Evolutionary conservation across 192 early-diverging fungal species (phyloP).

Genomic region (Linnemannia exigua): DNA sequence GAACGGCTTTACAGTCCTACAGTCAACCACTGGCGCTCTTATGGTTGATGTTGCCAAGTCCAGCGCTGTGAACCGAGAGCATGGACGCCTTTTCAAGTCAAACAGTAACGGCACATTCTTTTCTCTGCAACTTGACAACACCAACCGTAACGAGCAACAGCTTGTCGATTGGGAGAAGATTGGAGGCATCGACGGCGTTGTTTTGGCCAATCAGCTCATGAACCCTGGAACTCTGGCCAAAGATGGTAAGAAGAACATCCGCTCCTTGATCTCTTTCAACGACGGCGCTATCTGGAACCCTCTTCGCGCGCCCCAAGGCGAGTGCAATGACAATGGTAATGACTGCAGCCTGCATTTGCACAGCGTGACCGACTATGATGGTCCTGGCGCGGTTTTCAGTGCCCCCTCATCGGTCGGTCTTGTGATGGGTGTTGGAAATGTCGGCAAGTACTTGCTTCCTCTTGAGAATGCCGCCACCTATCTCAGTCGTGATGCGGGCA

Average conservation of each 20-base stretch:
- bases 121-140: constrained; percentile 80
- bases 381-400: constrained; percentile 75
- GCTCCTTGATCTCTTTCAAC: constrained; percentile 88
- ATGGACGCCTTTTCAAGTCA: constrained; percentile 89
- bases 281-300: constrained; percentile 73
- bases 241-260: constrained; percentile 74
- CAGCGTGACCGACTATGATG: constrained; percentile 76
- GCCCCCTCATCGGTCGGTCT: constrained; percentile 81
- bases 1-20: constrained; percentile 89
- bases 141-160: constrained; percentile 81
- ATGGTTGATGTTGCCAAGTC: constrained; percentile 85
- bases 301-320: constrained; percentile 22
- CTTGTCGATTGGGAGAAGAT: constrained; percentile 95
- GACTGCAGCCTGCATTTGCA: constrained; percentile 88
- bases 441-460: constrained; percentile 74
- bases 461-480: constrained; percentile 80
- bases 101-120: constrained; percentile 89
- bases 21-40: constrained; percentile 82
- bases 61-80: constrained; percentile 60
- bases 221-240: constrained; percentile 77
- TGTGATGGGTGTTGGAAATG: constrained; percentile 93
- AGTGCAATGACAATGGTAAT: constrained; percentile 28
- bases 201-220: constrained; percentile 89
- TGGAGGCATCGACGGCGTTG: constrained; percentile 87
- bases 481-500: constrained; percentile 89